Evolutionary conservation across 2,329 filamentous ascomycete species (phyloP).

Genomic region (Chaetomiaceae sp.): DNA sequence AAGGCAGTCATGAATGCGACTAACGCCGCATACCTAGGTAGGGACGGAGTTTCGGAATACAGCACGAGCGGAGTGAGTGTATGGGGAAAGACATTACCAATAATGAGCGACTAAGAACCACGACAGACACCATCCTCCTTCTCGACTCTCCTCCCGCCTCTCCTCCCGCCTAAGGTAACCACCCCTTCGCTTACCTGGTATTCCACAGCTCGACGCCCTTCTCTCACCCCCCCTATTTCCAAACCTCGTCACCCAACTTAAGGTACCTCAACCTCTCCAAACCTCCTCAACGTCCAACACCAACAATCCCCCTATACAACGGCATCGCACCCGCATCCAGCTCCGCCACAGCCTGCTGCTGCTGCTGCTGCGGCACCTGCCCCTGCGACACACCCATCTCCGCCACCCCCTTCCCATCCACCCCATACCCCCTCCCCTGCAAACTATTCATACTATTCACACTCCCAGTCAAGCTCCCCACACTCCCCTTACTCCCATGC

Average conservation of each 20-base stretch:
- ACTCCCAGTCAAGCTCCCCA: background rate
- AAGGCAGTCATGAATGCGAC: background rate
- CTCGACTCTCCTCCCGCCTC: too few relatives aligned
- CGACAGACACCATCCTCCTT: too few relatives aligned
- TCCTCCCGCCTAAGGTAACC: too few relatives aligned
- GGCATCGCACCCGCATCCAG: slow-evolving; percentile 1
- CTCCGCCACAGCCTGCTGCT: background rate
- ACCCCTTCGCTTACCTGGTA: too few relatives aligned
- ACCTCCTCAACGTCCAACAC: slow-evolving; percentile 2
- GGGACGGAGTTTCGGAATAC: too few relatives aligned
- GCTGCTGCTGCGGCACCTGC: background rate
- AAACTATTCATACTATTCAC: background rate
- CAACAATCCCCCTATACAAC: slow-evolving; percentile 7
- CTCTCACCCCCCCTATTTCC: background rate
- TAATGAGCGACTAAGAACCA: too few relatives aligned
- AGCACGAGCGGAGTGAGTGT: too few relatives aligned
- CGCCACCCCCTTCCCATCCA: too few relatives aligned
- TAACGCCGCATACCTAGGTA: background rate
- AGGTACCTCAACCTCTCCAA: background rate
- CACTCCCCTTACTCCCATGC: background rate
- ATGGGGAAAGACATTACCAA: too few relatives aligned
- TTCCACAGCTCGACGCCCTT: too few relatives aligned
- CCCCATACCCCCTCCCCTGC: too few relatives aligned
- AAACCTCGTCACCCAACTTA: background rate
- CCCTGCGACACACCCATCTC: too few relatives aligned